These are phyloP conservation scores for Fusarium neocosmosporiellum DNA, from an alignment of 2,329 filamentous ascomycete genomes.

Conservation along the genomic window DNA sequence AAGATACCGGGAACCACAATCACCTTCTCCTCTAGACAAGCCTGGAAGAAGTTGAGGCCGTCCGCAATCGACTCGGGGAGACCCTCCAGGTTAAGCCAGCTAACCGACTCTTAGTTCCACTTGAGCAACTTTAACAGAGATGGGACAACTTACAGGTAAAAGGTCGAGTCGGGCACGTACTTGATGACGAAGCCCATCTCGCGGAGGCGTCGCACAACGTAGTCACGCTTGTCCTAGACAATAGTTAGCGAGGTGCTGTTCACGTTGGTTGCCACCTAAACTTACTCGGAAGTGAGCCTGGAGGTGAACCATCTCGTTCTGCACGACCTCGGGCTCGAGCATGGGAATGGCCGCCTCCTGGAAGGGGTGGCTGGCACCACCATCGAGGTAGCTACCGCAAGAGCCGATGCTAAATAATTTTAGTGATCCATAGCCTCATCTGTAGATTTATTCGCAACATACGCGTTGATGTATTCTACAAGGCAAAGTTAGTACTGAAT, in stretches of 20 bases:
- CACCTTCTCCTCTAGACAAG: slow-evolving; percentile 91
- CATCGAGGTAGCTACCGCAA: slow-evolving; percentile 93
- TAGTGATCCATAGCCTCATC: slow-evolving; percentile 10
- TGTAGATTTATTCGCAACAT: slow-evolving; percentile 38
- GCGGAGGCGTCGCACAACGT: slow-evolving; percentile 80
- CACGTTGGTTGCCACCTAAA: neutral
- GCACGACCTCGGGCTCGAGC: slow-evolving; percentile 87
- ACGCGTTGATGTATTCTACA: slow-evolving; percentile 87
- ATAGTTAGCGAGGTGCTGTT: slow-evolving; percentile 30
- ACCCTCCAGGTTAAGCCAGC: slow-evolving; percentile 70
- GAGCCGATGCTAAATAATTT: slow-evolving; percentile 74
- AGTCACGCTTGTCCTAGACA: slow-evolving; percentile 85
- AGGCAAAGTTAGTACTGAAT: slow-evolving; percentile 19
- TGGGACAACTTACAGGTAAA: slow-evolving; percentile 80
- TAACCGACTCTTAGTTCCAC: slow-evolving; percentile 31
- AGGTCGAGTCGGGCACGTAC: slow-evolving; percentile 89
- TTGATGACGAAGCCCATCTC: slow-evolving; percentile 90
- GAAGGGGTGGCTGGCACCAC: slow-evolving; percentile 94
- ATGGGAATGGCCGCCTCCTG: slow-evolving; percentile 93
- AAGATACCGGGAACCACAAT: slow-evolving; percentile 98
- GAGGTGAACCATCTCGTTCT: slow-evolving; percentile 87
- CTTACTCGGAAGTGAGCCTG: slow-evolving; percentile 83
- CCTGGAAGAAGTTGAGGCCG: slow-evolving; percentile 96
- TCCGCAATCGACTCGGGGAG: slow-evolving; percentile 87
- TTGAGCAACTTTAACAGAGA: too few relatives aligned